Base-by-base conservation (phyloP, 2,329 filamentous ascomycete species). In the Colletotrichum sp. region DNA sequence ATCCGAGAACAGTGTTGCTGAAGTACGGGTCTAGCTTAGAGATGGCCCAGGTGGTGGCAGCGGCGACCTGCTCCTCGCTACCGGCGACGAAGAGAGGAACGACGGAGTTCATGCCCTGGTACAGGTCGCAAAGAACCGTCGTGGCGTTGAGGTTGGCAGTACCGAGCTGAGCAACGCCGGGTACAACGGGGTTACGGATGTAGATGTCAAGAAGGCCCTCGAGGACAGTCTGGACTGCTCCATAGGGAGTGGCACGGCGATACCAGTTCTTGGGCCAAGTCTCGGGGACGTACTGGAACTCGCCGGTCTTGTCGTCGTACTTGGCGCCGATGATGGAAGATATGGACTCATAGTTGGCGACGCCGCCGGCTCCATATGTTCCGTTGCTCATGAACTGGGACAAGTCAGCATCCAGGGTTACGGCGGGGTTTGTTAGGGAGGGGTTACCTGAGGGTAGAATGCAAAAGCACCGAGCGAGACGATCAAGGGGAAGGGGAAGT, bases 201-300 rank as follows among this genome's bases (percentile, higher is more conserved):
- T 75, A 75, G 13, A 75, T 60, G 8, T 48, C 57, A 13, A 43
- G 12, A 16, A 75, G 32, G 2, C 38, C 73, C 16, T 75, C 73
- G 13, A 75, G 7, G 2, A 68, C 38, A 3, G 73, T 68, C 57
- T 75, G 73, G 3, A 65, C 57, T 4, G 63, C 64, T 6, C 55
- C 70, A 16, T 75, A 75, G 15, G 70, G 73, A 15, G 73, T 75
- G 12, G 73, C 55, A 16, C 70, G 73, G 15, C 73, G 73, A 21
- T 75, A 68, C 73, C 73, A 75, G 32, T 75, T 73, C 34, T 65
- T 34, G 12, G 73, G 73, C 73, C 73, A 75, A 8, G 73, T 75
- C 43, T 75, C 73, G 16, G 70, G 73, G 4, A 75, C 73, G 26
- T 75, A 73, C 38, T 75, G 73, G 21, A 75, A 73, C 21, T 73